Base-by-base conservation (phyloP, 169 alveolate genomes). In the Toxoplasma gondii region DNA sequence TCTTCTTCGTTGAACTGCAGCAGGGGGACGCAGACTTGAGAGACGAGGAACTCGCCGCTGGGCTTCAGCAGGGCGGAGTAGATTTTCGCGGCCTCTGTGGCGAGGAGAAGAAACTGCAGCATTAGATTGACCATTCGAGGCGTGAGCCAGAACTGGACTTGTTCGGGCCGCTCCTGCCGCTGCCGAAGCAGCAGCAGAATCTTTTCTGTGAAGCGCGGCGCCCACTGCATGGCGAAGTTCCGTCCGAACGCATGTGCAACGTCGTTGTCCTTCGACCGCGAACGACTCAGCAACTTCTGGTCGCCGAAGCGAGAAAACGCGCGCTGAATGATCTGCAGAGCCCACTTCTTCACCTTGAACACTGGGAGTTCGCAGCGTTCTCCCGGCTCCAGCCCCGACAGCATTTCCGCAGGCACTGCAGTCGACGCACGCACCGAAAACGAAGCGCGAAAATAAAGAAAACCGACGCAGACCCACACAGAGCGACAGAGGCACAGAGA, bases 291-390 rank as follows among this genome's bases (percentile, higher is more conserved):
- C 90, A 91, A n/a, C 64, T 91, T 70, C 67, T 41, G 88, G 58
- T 91, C 94, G 53, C 94, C 94, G 64, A 74, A 91, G 22, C 94
- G 88, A 34, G 90, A n/a, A 39, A 91, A 91, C 83, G 64, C 70
- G 29, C 94, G 94, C 81, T 91, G 94, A n/a, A 91, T 64, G 64
- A 91, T 91, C 80, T 70, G 88, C 36, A 91, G 78, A 1, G 90
- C 94, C 94, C 94, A 91, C 81, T 91, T 91, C 94, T 91, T 91
- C 90, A 83, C 94, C 58, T 91, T 91, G 94, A 74, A 91, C 83
- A 80, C 90, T 12, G 94, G 94, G 39, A 91, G 90, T 82, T 74
- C 78, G 19, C 67, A 12, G 53, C 90, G 94, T 44, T 43, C 90
- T 5, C 19, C 81, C 5, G 90, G 24, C 17, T 38, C 84, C 78